phyloP scores from a whole-genome alignment of 257 asterid genomes.

The Petunia axillaris region DNA sequence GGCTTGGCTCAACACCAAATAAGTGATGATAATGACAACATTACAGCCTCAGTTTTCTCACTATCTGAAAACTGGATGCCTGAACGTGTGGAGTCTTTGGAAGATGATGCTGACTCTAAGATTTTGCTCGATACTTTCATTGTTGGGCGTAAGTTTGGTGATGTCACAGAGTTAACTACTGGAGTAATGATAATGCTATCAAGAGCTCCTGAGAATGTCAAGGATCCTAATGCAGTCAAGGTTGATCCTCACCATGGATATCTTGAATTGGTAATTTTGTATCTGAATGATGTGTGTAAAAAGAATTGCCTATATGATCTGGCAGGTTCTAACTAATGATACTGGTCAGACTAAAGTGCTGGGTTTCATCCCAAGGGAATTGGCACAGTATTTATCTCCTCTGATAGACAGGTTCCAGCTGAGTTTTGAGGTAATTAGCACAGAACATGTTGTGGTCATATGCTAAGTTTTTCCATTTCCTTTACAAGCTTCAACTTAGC shows the following conservation, averaged over 20 bases:
- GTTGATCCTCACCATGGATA: constrained; percentile 43
- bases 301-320: constrained; percentile 25
- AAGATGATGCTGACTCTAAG: constrained; percentile 43
- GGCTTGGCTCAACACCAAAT: constrained; percentile 33
- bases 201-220: constrained; percentile 76
- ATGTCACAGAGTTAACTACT: constrained; percentile 45
- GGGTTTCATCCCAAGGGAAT: constrained; percentile 85
- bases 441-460: constrained; percentile 9
- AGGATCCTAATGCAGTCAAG: constrained; percentile 86
- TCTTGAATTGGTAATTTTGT: constrained; percentile 20
- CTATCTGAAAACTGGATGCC: constrained; percentile 36
- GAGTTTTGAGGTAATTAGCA: constrained; percentile 65
- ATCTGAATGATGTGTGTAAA: constrained; percentile 14
- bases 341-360: constrained; percentile 50
- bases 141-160: constrained; percentile 85
- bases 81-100: constrained; percentile 38
- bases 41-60: constrained; percentile 32
- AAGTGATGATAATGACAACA: constrained; percentile 35
- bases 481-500: neutral
- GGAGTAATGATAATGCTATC: constrained; percentile 61
- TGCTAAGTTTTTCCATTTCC: neutral
- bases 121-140: constrained; percentile 60
- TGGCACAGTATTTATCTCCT: constrained; percentile 79
- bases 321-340: constrained; percentile 73
- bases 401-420: constrained; percentile 68